Evolutionary conservation across 768 basidiomycete genomes (phyloP).

Genomic region (Lyophyllum atratum): DNA sequence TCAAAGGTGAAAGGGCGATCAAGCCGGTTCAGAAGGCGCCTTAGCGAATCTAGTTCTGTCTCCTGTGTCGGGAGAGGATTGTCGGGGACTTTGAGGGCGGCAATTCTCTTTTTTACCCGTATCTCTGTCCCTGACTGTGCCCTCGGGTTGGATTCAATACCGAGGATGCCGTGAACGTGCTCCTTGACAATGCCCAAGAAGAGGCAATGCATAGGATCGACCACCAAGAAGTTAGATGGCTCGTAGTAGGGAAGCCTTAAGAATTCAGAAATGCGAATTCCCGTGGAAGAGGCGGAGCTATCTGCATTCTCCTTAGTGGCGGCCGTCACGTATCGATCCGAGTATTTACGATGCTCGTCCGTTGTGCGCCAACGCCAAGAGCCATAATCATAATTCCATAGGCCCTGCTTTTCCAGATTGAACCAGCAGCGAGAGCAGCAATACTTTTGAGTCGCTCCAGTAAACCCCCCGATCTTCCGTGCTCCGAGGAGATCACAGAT

Average conservation of each 20-base stretch:
- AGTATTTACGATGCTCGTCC: neutral
- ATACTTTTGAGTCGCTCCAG: constrained; percentile 3
- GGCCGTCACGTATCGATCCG: constrained; percentile 19
- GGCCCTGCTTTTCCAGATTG: neutral
- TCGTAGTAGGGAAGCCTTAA: constrained; percentile 32
- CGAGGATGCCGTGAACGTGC: constrained; percentile 23
- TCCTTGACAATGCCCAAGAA: constrained; percentile 23
- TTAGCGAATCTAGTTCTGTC: neutral
- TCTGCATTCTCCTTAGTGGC: constrained; percentile 6
- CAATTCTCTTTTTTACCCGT: too few relatives aligned
- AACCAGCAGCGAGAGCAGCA: constrained; percentile 12
- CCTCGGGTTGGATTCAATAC: constrained; percentile 13
- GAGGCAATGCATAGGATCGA: constrained; percentile 35
- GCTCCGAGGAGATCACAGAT: constrained; percentile 31
- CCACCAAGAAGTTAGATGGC: constrained; percentile 19
- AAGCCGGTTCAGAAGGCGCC: neutral
- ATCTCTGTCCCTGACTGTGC: too few relatives aligned
- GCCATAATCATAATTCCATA: constrained; percentile 6
- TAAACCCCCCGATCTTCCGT: constrained; percentile 26
- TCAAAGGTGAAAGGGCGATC: neutral
- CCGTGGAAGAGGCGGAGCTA: constrained; percentile 17
- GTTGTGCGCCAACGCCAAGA: constrained; percentile 18
- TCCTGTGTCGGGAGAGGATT: constrained; percentile 1
- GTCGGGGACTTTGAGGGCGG: neutral
- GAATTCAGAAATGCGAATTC: constrained; percentile 32